Percentiles rank a stretch among this genome's conserved stretches.
Conservation (phyloP, 164 flowering plant species). For the Vitis riparia region DNA sequence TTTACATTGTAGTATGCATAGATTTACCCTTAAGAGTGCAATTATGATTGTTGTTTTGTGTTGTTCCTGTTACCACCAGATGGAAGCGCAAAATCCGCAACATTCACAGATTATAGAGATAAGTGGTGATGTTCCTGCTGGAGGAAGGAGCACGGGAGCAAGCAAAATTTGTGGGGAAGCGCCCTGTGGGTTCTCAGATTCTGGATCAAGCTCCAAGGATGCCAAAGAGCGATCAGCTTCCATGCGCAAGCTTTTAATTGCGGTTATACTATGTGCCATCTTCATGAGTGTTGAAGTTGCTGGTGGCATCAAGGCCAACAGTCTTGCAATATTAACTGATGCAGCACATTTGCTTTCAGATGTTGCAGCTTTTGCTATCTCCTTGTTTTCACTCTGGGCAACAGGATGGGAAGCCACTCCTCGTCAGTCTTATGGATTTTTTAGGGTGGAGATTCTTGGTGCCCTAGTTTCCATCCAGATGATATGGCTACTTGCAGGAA, state of each 20-base stretch:
- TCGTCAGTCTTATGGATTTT: constrained; percentile 50
- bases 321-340: constrained; percentile 54
- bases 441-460: constrained; percentile 49
- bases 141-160: constrained; percentile 10
- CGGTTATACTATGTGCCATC: constrained; percentile 30
- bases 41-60: not conserved
- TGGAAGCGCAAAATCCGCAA: constrained; percentile 30
- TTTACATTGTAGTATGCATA: too few species aligned
- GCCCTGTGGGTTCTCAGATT: constrained; percentile 46
- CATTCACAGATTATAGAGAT: constrained; percentile 32
- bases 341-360: constrained; percentile 55
- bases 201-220: constrained; percentile 22
- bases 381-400: constrained; percentile 50
- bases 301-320: constrained; percentile 50
- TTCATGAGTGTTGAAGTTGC: constrained; percentile 50
- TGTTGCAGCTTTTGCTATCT: constrained; percentile 52
- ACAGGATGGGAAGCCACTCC: constrained; percentile 56
- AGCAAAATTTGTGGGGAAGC: constrained; percentile 39
- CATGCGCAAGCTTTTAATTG: constrained; percentile 37
- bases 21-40: not conserved
- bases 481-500: constrained; percentile 49
- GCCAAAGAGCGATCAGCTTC: constrained; percentile 37
- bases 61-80: constrained; percentile 17
- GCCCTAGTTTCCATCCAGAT: constrained; percentile 49
- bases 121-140: constrained; percentile 17